Conservation (phyloP, 257 asterid species). For the Solanum etuberosum region DNA sequence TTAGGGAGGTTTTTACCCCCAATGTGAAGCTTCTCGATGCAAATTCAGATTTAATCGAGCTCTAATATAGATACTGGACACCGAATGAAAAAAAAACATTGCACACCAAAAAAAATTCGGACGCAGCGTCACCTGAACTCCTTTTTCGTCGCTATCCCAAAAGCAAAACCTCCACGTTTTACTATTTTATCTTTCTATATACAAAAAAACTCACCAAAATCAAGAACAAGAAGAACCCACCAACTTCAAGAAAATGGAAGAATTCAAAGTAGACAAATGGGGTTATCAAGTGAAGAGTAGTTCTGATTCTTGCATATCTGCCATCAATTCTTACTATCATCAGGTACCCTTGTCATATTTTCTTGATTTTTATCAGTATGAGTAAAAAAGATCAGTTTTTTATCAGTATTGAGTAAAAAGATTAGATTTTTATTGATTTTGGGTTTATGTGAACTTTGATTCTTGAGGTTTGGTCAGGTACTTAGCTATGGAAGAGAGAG, state of each 20-base stretch:
- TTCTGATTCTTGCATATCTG: constrained; percentile 63
- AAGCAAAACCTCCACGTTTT: neutral
- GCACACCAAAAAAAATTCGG: neutral
- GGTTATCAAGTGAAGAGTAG: constrained; percentile 66
- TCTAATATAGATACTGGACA: too few species aligned
- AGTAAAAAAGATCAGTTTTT: neutral
- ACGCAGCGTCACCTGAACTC: neutral
- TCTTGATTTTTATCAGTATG: neutral
- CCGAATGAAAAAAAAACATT: neutral
- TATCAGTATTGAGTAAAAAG: neutral
- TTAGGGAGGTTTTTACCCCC: too few species aligned
- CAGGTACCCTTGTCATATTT: constrained; percentile 32
- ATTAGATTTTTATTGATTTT: neutral
- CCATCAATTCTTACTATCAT: constrained; percentile 71
- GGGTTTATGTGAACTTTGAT: neutral
- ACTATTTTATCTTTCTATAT: neutral
- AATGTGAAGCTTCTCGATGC: too few species aligned
- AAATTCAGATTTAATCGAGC: fast-evolving
- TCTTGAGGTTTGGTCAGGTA: constrained; percentile 12
- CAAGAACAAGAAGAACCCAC: neutral
- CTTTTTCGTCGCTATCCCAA: neutral
- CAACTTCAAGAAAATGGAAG: constrained; percentile 16
- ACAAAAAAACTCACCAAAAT: neutral
- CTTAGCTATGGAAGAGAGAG: constrained; percentile 78
- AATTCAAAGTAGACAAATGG: constrained; percentile 55